These are phyloP conservation scores for Cylindrotheca closterium DNA, from an alignment of 108 stramenopile species.

Conservation along the genomic window DNA sequence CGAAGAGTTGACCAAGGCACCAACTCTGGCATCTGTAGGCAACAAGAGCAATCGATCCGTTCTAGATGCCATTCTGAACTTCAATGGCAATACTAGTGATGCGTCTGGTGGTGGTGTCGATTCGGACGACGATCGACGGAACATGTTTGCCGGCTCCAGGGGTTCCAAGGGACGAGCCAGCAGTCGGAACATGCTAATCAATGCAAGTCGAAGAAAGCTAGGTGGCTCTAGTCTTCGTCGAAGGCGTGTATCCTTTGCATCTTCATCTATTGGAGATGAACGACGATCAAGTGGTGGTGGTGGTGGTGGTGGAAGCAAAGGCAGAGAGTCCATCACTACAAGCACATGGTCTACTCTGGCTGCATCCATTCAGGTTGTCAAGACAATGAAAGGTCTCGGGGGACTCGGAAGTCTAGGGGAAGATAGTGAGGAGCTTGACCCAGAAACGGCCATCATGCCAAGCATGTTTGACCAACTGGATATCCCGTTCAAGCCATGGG, in stretches of 20 bases:
- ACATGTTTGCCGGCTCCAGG: background rate
- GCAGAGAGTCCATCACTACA: background rate
- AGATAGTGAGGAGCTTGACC: background rate
- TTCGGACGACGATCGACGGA: background rate
- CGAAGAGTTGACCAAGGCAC: background rate
- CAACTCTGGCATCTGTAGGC: background rate
- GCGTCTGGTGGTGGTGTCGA: background rate
- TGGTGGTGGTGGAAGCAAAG: background rate
- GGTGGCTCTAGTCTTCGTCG: background rate
- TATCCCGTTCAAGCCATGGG: constrained; percentile 30
- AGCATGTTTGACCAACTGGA: background rate
- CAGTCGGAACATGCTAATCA: background rate
- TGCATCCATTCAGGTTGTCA: background rate
- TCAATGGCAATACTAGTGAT: background rate
- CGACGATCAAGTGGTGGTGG: background rate
- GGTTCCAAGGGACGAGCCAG: background rate
- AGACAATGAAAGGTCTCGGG: background rate
- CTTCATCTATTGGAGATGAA: background rate
- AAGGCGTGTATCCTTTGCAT: background rate
- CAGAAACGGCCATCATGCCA: background rate
- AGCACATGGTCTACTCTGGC: background rate
- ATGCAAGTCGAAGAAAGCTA: background rate
- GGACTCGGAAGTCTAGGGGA: no score
- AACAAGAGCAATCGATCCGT: background rate
- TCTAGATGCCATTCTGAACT: background rate